Evolutionary conservation across 208 protist species (phyloP), one percentile per base, ranked within the genome.

Genomic region (Plasmodiophora brassicae): DNA sequence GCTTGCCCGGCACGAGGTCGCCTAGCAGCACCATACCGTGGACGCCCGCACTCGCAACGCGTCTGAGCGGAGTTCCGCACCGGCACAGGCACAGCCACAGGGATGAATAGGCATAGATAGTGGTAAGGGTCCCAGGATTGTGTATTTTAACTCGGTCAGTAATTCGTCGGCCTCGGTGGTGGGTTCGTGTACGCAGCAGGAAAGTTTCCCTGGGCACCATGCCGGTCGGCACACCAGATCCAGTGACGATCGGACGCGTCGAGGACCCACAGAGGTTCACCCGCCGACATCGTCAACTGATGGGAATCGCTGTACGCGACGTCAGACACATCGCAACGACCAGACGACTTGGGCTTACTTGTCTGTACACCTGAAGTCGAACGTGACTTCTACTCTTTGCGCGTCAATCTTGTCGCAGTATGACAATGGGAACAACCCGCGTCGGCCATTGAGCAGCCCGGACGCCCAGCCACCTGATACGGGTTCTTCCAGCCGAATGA

Each of bases 401-500:
- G 65, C 32, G n/a, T 14, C 20, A 38, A 78, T 44, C 5, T 32
- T 78, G 10, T 78, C 14, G n/a, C 65, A 78, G n/a, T 78, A 78
- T 44, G 65, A 78, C 5, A 32, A 44, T 38, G 65, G 65, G n/a
- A 78, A 78, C 65, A 78, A 36, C n/a, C 65, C 65, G 10, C 5
- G 32, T 5, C 41, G 5, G 5, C 65, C 65, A 32, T 78, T 78
- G 5, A 78, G n/a, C 20, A 78, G n/a, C 20, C 65, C 65, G 5
- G 14, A 78, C 32, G 14, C 65, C 65, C 65, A 78, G 32, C 65
- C 65, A 78, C 41, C 65, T 44, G 14, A 38, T 57, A 28, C 50
- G 50, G 50, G 50, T 5, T 32, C 65, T 78, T 78, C 65, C n/a
- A 36, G n/a, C 65, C 65, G 65, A 78, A 78, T 78, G n/a, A 78